Evolutionary conservation across 148 eudicot genomes (phyloP), one percentile per base, ranked within the genome.

Genomic region (Silene uniflora): DNA sequence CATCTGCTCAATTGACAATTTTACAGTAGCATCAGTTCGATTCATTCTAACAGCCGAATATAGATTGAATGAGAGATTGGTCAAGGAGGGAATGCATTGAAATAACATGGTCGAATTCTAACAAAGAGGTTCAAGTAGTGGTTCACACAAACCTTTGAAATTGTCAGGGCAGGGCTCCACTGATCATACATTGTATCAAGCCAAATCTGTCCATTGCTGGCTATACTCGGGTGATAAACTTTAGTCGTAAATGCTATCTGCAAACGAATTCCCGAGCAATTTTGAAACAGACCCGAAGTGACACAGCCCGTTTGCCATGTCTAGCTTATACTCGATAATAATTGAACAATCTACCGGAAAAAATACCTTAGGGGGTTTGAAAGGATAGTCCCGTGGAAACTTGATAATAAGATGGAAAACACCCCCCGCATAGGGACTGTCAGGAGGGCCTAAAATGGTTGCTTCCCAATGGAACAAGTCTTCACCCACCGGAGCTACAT

Each of bases 211-310:
- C 86, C 86, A 67, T 84, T 80, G 75, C 77, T 71, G 52, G 78
- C 77, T 29, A 84, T 77, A 46, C 81, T 84, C 10, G 81, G 86
- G 79, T 84, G 86, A 67, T 77, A 84, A 42, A 84, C 81, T 73
- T 84, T 84, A 12, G 86, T 84, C 83, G 81, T 80, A 69, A 84
- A 84, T 8, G 81, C 81, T 25, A 91, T 90, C 96, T 91, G 86
- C 77, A 56, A 7, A 39, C 44, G 10, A 39, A 39, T 39, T 1
- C 10, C 44, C 44, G 44, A 54, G 24, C 2, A 76, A 39, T 1
- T 6, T 7, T 39, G 44, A 39, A 39, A 39, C 1, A 7, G 44
- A 1, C 8, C 10, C 44, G 39, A 35, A 35, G 0, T 35, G 39
- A 35, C 39, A 3, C 44, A 39, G 7, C 44, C 44, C 9, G 44